phyloP scores from a whole-genome alignment of 257 asterid species.

The Salvia hispanica region DNA sequence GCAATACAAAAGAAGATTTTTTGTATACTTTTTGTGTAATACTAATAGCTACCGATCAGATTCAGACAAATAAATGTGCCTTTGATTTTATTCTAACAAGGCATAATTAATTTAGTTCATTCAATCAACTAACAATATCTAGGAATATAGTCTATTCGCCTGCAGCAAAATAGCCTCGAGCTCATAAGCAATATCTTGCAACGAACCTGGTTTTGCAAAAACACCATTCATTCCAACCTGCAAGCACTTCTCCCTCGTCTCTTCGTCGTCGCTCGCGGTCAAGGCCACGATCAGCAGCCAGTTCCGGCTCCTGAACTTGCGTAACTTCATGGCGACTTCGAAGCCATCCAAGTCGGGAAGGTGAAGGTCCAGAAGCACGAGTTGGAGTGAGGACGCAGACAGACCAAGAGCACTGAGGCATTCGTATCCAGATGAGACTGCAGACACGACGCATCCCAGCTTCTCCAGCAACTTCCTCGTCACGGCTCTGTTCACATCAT shows the following conservation, averaged over 20 bases:
- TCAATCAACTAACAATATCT: slow-evolving; percentile 11
- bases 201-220: slow-evolving; percentile 65
- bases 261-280: slow-evolving; percentile 59
- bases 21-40: no score
- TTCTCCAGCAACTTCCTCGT: slow-evolving; percentile 77
- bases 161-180: slow-evolving; percentile 57
- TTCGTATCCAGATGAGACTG: slow-evolving; percentile 78
- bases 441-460: slow-evolving; percentile 70
- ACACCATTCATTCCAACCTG: slow-evolving; percentile 80
- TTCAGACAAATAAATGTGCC: slow-evolving; percentile 19
- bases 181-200: slow-evolving; percentile 65
- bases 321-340: slow-evolving; percentile 66
- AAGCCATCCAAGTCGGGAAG: slow-evolving; percentile 80
- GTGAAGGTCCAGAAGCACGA: slow-evolving; percentile 81
- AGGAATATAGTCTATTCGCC: slow-evolving; percentile 45
- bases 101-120: neutral
- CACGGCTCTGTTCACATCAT: slow-evolving; percentile 73
- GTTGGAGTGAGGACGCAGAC: slow-evolving; percentile 41
- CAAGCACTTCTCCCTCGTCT: slow-evolving; percentile 53
- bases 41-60: no score
- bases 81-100: slow-evolving; percentile 34
- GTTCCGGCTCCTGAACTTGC: slow-evolving; percentile 61
- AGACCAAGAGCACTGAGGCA: slow-evolving; percentile 67
- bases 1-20: no score
- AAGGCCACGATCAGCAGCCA: slow-evolving; percentile 78